Conservation (phyloP, 1,284 basidiomycete genomes). For the Ceratobasidium sp. region DNA sequence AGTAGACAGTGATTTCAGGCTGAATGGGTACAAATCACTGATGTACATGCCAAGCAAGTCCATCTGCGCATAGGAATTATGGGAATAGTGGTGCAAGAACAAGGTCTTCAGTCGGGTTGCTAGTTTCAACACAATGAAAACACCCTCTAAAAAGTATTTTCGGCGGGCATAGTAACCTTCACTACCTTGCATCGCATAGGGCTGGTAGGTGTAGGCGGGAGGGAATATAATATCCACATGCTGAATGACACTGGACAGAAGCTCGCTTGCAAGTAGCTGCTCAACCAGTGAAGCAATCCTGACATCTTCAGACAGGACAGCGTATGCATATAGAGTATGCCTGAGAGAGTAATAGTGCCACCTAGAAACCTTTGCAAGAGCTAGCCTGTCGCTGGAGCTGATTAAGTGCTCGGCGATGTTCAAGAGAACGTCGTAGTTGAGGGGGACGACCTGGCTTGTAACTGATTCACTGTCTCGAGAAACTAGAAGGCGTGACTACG, state of each 20-base stretch:
- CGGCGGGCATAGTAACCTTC: not conserved
- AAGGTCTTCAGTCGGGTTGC: not conserved
- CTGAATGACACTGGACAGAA: not conserved
- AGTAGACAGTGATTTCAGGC: not conserved
- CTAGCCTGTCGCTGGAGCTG: not conserved
- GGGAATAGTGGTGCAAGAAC: not conserved
- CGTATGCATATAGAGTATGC: not conserved
- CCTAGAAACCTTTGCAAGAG: slow-evolving; percentile 15
- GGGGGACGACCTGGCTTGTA: no score
- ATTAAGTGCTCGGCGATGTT: not conserved
- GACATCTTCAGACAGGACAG: not conserved
- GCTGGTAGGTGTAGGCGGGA: not conserved
- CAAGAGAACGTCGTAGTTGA: slow-evolving; percentile 5
- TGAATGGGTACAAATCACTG: not conserved
- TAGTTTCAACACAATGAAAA: not conserved
- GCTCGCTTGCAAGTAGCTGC: not conserved
- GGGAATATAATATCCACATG: slow-evolving; percentile 7
- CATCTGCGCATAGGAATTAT: not conserved
- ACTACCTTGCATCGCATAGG: no score
- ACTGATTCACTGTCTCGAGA: not conserved
- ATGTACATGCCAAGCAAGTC: not conserved
- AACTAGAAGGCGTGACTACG: not conserved
- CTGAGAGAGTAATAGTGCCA: slow-evolving; percentile 13
- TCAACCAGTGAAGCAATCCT: not conserved
- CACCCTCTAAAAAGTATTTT: not conserved